phyloP scores from a whole-genome alignment of 1,139 yeast genomes.

The Sugiyamaella castrensis region DNA sequence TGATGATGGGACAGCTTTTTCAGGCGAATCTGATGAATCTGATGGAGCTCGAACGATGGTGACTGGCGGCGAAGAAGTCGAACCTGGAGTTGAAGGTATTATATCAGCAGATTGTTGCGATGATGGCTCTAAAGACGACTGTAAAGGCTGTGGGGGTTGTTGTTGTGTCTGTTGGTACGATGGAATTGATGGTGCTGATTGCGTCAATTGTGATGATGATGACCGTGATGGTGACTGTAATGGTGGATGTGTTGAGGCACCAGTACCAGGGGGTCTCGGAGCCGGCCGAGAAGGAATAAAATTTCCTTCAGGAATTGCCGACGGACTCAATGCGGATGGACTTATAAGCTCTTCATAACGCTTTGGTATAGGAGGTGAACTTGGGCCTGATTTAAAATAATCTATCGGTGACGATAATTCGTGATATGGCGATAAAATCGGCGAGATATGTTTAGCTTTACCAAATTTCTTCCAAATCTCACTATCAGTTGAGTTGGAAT shows the following conservation, averaged over 20 bases:
- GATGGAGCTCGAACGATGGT: slow-evolving; percentile 1
- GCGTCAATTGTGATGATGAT: slow-evolving; percentile 22
- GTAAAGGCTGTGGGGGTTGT: slow-evolving; percentile 1
- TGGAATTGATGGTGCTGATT: slow-evolving; percentile 4
- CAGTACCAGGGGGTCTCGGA: slow-evolving; percentile 28
- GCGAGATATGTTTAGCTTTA: slow-evolving; percentile 30
- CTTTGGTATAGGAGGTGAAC: slow-evolving; percentile 1
- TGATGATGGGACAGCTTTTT: slow-evolving; percentile 14
- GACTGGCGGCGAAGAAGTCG: neutral
- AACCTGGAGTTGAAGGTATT: slow-evolving; percentile 3
- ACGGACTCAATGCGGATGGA: neutral
- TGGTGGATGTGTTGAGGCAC: slow-evolving; percentile 10
- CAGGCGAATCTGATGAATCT: slow-evolving; percentile 11
- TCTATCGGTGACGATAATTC: neutral
- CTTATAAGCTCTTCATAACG: slow-evolving; percentile 5
- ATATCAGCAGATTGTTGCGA: neutral
- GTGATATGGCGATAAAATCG: slow-evolving; percentile 7
- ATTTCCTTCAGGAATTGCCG: slow-evolving; percentile 17
- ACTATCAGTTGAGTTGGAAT: slow-evolving; percentile 53
- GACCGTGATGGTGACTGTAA: slow-evolving; percentile 1
- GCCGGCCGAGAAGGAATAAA: slow-evolving; percentile 32
- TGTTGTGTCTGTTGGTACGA: slow-evolving; percentile 6
- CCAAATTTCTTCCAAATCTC: slow-evolving; percentile 79
- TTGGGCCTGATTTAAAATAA: slow-evolving; percentile 4
- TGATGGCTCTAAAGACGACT: neutral